Conservation (phyloP, 345 rosid genomes). For the Eucalyptus coolabah region DNA sequence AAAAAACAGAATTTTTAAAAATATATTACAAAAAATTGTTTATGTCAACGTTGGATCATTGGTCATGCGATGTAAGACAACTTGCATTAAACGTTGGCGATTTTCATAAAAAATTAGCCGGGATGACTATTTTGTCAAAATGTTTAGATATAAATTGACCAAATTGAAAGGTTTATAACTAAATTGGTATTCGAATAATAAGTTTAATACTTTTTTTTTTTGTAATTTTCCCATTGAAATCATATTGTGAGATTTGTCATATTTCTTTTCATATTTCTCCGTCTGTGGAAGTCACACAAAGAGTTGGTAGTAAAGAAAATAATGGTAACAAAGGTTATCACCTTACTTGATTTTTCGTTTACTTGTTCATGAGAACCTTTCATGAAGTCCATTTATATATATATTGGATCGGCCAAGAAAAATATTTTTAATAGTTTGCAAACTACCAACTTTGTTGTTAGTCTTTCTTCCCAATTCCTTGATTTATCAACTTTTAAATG, state of each 20-base stretch:
- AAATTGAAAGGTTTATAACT: background rate
- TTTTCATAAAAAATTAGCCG: rapidly evolving
- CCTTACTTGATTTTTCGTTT: background rate
- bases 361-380: background rate
- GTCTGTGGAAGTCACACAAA: background rate
- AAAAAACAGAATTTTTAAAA: background rate
- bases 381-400: no score
- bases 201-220: background rate
- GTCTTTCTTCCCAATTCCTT: background rate
- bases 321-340: background rate
- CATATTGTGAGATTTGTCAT: background rate
- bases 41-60: rapidly evolving
- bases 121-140: background rate
- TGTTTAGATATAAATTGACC: background rate
- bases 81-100: rapidly evolving
- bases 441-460: background rate
- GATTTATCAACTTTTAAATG: background rate
- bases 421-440: background rate
- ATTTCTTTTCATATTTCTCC: background rate
- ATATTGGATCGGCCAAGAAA: no score
- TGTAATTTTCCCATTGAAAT: background rate
- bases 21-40: background rate
- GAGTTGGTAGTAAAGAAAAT: background rate
- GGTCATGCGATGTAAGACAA: background rate
- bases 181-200: background rate